Evolutionary conservation across 495 filamentous ascomycete genomes (phyloP).

Genomic region (Penicillium mononematosum): DNA sequence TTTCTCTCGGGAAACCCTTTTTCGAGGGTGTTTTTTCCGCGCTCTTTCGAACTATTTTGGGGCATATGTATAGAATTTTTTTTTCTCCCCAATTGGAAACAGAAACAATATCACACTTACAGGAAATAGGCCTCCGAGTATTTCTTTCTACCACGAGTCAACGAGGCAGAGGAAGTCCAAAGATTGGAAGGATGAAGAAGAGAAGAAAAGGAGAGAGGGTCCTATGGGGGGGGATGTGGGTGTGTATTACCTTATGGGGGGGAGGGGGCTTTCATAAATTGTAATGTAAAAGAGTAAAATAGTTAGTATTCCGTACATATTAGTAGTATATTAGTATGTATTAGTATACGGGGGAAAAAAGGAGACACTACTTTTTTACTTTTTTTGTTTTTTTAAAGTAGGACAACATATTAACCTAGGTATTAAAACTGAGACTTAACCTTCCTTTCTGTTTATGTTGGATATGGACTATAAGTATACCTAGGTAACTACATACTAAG

Average conservation of each 20-base stretch:
- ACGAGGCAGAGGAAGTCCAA: constrained; percentile 35
- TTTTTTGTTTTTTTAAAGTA: not conserved
- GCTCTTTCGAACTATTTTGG: not conserved
- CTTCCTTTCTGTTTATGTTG: not conserved
- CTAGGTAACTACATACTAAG: not conserved
- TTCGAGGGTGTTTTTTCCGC: not conserved
- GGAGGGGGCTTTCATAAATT: constrained; percentile 13
- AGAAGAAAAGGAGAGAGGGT: constrained; percentile 26
- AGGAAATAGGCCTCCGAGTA: constrained; percentile 24
- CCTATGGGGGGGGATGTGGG: constrained; percentile 21
- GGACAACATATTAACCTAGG: not conserved
- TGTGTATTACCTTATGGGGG: constrained; percentile 16
- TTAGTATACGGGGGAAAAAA: not conserved
- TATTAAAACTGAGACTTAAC: not conserved
- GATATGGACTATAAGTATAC: too few relatives aligned
- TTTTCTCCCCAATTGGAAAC: not conserved
- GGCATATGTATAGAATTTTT: not conserved
- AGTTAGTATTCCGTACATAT: too few relatives aligned
- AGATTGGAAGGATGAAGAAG: constrained; percentile 17
- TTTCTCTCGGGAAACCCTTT: not conserved
- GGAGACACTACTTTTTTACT: not conserved
- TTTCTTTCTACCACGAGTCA: constrained; percentile 39
- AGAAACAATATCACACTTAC: constrained; percentile 21
- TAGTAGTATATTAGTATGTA: not conserved
- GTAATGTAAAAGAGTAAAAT: not conserved